phyloP scores from a whole-genome alignment of 768 basidiomycete species.

The Hortiboletus campestris region DNA sequence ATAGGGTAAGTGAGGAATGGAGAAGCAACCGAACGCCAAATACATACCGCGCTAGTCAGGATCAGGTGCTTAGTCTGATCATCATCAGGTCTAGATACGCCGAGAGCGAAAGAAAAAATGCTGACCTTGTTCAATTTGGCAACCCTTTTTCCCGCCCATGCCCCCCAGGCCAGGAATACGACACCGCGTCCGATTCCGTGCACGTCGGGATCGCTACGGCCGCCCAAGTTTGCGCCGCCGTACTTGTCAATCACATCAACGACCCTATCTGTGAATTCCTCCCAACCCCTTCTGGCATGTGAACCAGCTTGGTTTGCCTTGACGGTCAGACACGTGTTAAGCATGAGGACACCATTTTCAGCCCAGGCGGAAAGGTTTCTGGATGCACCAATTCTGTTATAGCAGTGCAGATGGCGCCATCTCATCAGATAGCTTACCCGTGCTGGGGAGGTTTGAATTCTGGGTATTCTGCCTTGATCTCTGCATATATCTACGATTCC shows the following conservation, averaged over 20 bases:
- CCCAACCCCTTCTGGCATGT: constrained; percentile 88
- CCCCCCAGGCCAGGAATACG: constrained; percentile 90
- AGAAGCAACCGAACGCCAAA: constrained; percentile 5
- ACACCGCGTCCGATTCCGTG: constrained; percentile 68
- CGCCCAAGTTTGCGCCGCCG: constrained; percentile 66
- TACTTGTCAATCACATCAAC: constrained; percentile 75
- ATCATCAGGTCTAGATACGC: constrained; percentile 20
- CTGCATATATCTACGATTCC: constrained; percentile 70
- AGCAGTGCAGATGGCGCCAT: constrained; percentile 3
- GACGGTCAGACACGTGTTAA: constrained; percentile 93
- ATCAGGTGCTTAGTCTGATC: constrained; percentile 76
- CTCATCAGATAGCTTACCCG: constrained; percentile 62
- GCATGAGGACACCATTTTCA: constrained; percentile 80
- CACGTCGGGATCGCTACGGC: constrained; percentile 31
- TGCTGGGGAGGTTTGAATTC: constrained; percentile 76
- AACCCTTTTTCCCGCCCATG: constrained; percentile 81
- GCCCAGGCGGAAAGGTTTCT: constrained; percentile 85
- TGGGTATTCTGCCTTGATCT: constrained; percentile 81
- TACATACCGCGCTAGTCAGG: constrained; percentile 68
- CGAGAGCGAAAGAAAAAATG: constrained; percentile 3
- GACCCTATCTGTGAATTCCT: constrained; percentile 82
- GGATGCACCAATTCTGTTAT: constrained; percentile 6
- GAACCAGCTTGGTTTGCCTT: constrained; percentile 72
- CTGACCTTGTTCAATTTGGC: constrained; percentile 70
- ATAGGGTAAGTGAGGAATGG: constrained; percentile 29